Evolutionary conservation across 208 protist species (phyloP).

Genomic region (Acanthamoeba lenticulata): DNA sequence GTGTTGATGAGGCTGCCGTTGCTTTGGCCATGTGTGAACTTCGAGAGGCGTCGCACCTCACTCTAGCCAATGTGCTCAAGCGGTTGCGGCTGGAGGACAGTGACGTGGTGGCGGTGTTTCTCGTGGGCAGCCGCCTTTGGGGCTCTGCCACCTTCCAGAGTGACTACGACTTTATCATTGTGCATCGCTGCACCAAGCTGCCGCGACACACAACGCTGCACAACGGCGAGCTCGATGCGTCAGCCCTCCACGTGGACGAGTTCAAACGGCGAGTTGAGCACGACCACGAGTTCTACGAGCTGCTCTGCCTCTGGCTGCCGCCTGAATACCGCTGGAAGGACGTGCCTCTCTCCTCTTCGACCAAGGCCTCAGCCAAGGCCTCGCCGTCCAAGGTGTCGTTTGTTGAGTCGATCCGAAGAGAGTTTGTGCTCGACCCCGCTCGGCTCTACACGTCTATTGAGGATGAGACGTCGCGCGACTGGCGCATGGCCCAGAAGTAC

Average conservation of each 20-base stretch:
- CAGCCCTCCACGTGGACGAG: not conserved
- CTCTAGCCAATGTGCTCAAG: not conserved
- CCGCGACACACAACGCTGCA: not conserved
- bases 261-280: not conserved
- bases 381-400: not conserved
- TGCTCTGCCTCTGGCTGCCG: constrained; percentile 50
- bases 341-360: not conserved
- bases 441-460: not conserved
- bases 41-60: not conserved
- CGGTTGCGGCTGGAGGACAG: not conserved
- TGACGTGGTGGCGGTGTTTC: constrained; percentile 36
- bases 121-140: constrained; percentile 55
- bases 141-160: constrained; percentile 38
- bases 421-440: not conserved
- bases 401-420: not conserved
- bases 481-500: constrained; percentile 52
- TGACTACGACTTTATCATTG: constrained; percentile 64
- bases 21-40: not conserved
- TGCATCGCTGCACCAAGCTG: not conserved
- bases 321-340: constrained; percentile 54
- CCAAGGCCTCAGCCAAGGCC: not conserved
- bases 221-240: constrained; percentile 62
- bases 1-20: not conserved
- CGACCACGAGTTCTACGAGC: constrained; percentile 35
- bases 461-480: constrained; percentile 48